Evolutionary conservation across 2,329 filamentous ascomycete species (phyloP), one percentile per base, ranked within the genome.

Genomic region (Colletotrichum paranaense): DNA sequence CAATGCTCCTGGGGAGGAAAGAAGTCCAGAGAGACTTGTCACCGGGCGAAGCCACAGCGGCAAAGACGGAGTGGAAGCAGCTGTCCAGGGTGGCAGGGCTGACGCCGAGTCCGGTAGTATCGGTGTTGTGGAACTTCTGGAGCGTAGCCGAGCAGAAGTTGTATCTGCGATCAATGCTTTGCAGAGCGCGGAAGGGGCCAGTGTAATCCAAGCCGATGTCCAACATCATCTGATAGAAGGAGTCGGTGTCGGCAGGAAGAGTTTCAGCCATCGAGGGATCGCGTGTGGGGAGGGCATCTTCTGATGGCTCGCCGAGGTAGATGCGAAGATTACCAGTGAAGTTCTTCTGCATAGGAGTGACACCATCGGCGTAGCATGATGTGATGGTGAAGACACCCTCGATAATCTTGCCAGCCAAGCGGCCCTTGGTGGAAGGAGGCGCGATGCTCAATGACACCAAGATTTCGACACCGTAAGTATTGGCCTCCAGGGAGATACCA

Each of bases 41-140:
- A 0, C 78, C 79, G 0, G 83, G 83, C 26, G 75, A 80, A 5
- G 78, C 77, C 58, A 77, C 79, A 1, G 82, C 81, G 1, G 79
- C 74, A 5, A 84, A 76, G 11, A 79, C 70, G 5, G 79, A 73
- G 70, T 85, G 84, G 68, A 85, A 79, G 1, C 80, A 79, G 0
- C 77, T 76, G 55, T 85, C 83, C 0, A 85, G 75, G 2, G 78
- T 73, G 0, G 75, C 79, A 0, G 83, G 83, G 57, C 84, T 83
- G 0, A 84, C 75, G 5, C 81, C 67, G 12, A 77, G 75, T 3
- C 69, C 58, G 4, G 66, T 70, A 22, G 60, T 67, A 19, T 68
- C 73, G 4, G 58, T n/a, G 0, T 75, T 24, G 53, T 86, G 84
- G 12, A 67, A 67, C 57, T 78, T 80, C 38, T 71, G 62, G 12